Evolutionary conservation across 225 moss, liverwort and hornwort species (phyloP), one percentile per base, ranked within the genome.

Genomic region (Marchantia polymorpha): DNA sequence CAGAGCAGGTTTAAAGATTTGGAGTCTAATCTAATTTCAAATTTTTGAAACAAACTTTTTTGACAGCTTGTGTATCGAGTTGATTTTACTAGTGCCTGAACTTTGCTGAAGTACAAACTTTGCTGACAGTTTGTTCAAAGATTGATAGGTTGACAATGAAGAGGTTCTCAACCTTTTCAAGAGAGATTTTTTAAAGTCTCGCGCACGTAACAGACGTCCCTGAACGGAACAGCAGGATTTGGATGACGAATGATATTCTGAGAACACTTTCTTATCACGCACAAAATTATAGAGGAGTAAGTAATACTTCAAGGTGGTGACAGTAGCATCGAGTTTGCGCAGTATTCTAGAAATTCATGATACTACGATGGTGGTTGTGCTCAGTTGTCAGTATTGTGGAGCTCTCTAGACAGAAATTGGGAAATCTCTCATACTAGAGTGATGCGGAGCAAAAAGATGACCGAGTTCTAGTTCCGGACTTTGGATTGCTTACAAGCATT

Each of bases 391-490:
- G 60, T 8, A 47, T 87, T 11, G 15, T 89, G 63, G 92, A 92
- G 78, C 63, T 92, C 53, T 22, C 85, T 52, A 27, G 89, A 92
- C 91, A 96, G 94, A 96, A 89, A 88, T 65, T 96, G 59, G 96
- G 92, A 66, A 79, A 89, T 69, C 27, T 94, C 47, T 96, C 96
- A 13, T 96, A 96, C 54, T 96, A 92, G 94, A 94, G 91, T 63
- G 96, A 94, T 58, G 96, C 92, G 53, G 96, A 96, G 87, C 80
- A 87, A 68, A 92, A 85, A 82, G 92, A 96, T 75, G 94, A 96
- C 80, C 89, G 90, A 81, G 64, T 96, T 47, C 72, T 94, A 56
- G 91, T 92, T 75, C 96, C 96, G 52, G 94, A 96, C 81, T 84
- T 96, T 50, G 96, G 96, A 79, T 87, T 90, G 47, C 75, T 96